Percentiles rank a stretch among this genome's conserved stretches.
phyloP scores from a whole-genome alignment of 1,284 basidiomycete genomes.

The Fomitopsis schrenkii region DNA sequence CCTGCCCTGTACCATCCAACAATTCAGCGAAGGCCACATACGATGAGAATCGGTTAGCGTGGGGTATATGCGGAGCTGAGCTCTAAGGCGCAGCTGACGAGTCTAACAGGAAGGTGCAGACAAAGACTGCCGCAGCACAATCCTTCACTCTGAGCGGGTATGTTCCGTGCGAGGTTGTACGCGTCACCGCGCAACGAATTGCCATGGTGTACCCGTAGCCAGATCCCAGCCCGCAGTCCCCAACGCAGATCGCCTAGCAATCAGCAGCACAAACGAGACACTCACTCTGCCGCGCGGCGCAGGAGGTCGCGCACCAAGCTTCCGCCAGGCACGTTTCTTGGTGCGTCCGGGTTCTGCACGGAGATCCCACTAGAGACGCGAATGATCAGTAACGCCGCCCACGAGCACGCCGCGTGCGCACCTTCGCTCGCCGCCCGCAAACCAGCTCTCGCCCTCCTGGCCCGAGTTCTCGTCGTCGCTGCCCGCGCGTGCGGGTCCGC shows the following conservation, averaged over 20 bases:
- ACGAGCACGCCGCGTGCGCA: constrained; percentile 24
- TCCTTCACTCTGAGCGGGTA: too few species aligned
- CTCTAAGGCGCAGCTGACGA: neutral
- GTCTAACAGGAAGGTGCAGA: neutral
- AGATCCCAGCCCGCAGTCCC: too few species aligned
- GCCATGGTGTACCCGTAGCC: too few species aligned
- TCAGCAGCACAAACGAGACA: neutral
- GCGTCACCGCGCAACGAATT: too few species aligned
- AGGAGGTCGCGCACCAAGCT: constrained; percentile 80
- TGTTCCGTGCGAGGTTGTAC: too few species aligned
- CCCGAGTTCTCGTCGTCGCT: constrained; percentile 42
- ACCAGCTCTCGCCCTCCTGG: constrained; percentile 59
- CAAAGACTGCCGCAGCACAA: too few species aligned
- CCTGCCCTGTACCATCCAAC: constrained; percentile 31
- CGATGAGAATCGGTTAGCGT: neutral
- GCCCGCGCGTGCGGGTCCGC: constrained; percentile 11
- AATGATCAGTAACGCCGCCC: neutral
- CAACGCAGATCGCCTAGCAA: too few species aligned
- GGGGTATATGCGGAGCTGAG: neutral
- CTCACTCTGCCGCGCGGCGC: constrained; percentile 77
- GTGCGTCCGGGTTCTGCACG: constrained; percentile 78
- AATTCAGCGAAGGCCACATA: neutral
- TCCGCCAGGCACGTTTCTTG: constrained; percentile 48
- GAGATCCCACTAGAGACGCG: constrained; percentile 70
- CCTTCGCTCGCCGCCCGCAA: constrained; percentile 88